Percentiles rank a stretch among this genome's conserved stretches.
Evolutionary conservation across 2,329 filamentous ascomycete species (phyloP).

Genomic region (Alternaria brassicicola): DNA sequence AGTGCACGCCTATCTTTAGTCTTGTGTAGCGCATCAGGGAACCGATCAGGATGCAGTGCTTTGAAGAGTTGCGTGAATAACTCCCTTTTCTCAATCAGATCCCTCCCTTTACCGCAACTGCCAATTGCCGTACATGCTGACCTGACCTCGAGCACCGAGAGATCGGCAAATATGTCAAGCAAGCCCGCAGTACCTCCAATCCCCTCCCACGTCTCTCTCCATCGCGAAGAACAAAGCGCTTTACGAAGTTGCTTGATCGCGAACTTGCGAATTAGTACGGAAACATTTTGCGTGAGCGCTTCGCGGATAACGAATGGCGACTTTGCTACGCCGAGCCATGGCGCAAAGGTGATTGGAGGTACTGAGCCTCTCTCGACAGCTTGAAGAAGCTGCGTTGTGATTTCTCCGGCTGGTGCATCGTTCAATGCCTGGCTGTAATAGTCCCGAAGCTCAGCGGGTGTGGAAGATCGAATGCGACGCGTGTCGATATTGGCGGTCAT

Average conservation of each 20-base stretch:
- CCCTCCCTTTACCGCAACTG: slow-evolving; percentile 15
- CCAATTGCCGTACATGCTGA: slow-evolving; percentile 27
- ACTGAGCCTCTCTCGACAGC: slow-evolving; percentile 26
- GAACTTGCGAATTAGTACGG: slow-evolving; percentile 25
- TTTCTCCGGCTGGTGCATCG: background rate
- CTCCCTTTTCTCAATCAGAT: slow-evolving; percentile 23
- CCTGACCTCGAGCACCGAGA: slow-evolving; percentile 36
- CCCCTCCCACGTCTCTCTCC: slow-evolving; percentile 35
- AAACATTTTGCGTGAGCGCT: slow-evolving; percentile 33
- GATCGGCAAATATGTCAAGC: slow-evolving; percentile 26
- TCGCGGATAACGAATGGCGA: slow-evolving; percentile 21
- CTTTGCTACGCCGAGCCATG: slow-evolving; percentile 35
- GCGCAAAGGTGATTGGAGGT: slow-evolving; percentile 21
- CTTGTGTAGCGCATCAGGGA: slow-evolving; percentile 15
- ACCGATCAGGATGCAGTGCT: slow-evolving; percentile 26
- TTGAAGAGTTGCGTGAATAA: slow-evolving; percentile 29
- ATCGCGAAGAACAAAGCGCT: slow-evolving; percentile 22
- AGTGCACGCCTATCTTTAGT: slow-evolving; percentile 29
- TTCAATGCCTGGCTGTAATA: slow-evolving; percentile 9
- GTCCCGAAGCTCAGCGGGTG: slow-evolving; percentile 6
- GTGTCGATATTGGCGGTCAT: slow-evolving; percentile 9
- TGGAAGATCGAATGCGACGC: slow-evolving; percentile 11
- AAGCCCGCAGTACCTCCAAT: slow-evolving; percentile 37
- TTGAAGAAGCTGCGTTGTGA: slow-evolving; percentile 14
- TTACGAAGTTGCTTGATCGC: slow-evolving; percentile 30